These are phyloP conservation scores for Penicillium longicatenatum DNA, from an alignment of 495 filamentous ascomycete species.

Conservation along the genomic window DNA sequence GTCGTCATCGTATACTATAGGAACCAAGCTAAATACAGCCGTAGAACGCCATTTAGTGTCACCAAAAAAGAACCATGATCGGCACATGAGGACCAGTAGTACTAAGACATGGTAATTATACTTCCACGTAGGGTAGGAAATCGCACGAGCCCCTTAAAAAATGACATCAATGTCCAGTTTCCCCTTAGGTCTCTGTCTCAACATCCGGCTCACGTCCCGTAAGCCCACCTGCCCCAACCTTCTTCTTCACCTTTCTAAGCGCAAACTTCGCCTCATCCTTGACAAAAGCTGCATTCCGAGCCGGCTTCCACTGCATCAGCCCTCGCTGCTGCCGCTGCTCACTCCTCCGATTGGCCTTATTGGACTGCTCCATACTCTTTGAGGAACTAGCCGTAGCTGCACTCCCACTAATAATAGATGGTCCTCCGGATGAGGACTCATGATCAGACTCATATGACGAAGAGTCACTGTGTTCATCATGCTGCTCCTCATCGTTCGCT, in stretches of 20 bases:
- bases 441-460: conserved; percentile 16
- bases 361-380: conserved; percentile 21
- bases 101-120: not conserved
- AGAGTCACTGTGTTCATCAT: conserved; percentile 11
- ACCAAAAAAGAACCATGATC: not conserved
- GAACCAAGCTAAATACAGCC: not conserved
- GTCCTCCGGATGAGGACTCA: conserved; percentile 15
- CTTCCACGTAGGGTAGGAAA: not conserved
- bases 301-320: conserved; percentile 59
- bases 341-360: conserved; percentile 45
- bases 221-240: conserved; percentile 47
- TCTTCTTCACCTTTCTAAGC: conserved; percentile 48
- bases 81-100: not conserved
- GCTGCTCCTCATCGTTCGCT: not conserved
- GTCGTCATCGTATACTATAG: not conserved
- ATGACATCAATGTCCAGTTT: not conserved
- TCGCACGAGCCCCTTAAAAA: not conserved
- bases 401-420: conserved; percentile 21
- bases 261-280: conserved; percentile 54
- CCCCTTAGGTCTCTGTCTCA: conserved; percentile 51
- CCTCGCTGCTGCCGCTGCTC: conserved; percentile 55
- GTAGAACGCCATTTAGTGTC: not conserved
- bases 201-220: conserved; percentile 53
- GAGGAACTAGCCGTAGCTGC: conserved; percentile 18
- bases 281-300: conserved; percentile 52